phyloP scores from a whole-genome alignment of 805 yeast species.

The Wickerhamomyces rabaulensis region DNA sequence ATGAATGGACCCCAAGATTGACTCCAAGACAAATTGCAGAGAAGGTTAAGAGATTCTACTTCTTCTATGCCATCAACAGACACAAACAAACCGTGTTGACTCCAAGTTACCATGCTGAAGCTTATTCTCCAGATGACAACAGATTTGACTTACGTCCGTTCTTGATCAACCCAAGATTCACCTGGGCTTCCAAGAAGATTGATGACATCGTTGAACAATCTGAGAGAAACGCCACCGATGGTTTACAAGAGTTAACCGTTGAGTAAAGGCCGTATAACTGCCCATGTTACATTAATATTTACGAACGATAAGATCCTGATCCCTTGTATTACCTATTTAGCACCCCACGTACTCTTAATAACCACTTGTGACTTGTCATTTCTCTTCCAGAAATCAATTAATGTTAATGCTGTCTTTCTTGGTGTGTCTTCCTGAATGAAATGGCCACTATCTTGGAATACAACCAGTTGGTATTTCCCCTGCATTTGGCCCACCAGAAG shows the following conservation, averaged over 20 bases:
- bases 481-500: conserved; percentile 97
- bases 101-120: conserved; percentile 97
- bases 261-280: conserved; percentile 33
- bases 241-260: conserved; percentile 37
- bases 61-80: conserved; percentile 90
- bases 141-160: conserved; percentile 96
- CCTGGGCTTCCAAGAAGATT: conserved; percentile 86
- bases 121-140: conserved; percentile 96
- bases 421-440: conserved; percentile 94
- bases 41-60: conserved; percentile 89
- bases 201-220: conserved; percentile 67
- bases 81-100: conserved; percentile 98
- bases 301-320: neutral
- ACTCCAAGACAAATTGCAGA: conserved; percentile 83
- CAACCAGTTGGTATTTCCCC: conserved; percentile 87
- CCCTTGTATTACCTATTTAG: conserved; percentile 4
- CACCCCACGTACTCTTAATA: conserved; percentile 37
- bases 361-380: conserved; percentile 30
- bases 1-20: conserved; percentile 85
- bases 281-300: too few relatives aligned
- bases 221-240: conserved; percentile 32
- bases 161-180: conserved; percentile 80
- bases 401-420: conserved; percentile 51
- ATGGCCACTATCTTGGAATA: conserved; percentile 81
- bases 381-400: conserved; percentile 40